phyloP scores from a whole-genome alignment of 1,284 basidiomycete genomes.

The Peniophora sp. region DNA sequence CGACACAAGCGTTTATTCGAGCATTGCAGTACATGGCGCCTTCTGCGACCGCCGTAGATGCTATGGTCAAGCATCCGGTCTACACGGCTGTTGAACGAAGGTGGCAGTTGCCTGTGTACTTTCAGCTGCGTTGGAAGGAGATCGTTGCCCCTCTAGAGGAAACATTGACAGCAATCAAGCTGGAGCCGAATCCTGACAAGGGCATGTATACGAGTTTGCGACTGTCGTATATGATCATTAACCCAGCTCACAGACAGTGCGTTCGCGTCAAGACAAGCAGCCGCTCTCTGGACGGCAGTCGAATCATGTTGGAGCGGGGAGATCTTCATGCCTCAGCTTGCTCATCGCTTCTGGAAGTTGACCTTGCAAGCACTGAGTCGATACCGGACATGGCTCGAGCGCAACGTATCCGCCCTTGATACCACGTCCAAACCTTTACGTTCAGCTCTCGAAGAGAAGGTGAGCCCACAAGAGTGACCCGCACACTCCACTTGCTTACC shows the following conservation, averaged over 20 bases:
- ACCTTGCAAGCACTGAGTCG: slow-evolving; percentile 81
- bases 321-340: slow-evolving; percentile 75
- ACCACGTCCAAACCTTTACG: slow-evolving; percentile 16
- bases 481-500: not conserved
- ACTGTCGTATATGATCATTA: not conserved
- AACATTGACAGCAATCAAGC: slow-evolving; percentile 35
- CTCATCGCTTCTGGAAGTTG: slow-evolving; percentile 81
- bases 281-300: slow-evolving; percentile 67
- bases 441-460: slow-evolving; percentile 25
- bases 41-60: slow-evolving; percentile 58
- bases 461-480: slow-evolving; percentile 9
- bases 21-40: slow-evolving; percentile 80
- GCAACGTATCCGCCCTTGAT: slow-evolving; percentile 33
- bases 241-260: slow-evolving; percentile 6
- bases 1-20: slow-evolving; percentile 80
- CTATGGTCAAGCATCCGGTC: slow-evolving; percentile 65
- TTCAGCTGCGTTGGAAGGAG: slow-evolving; percentile 97
- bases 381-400: slow-evolving; percentile 69
- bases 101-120: slow-evolving; percentile 97
- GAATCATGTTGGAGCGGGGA: slow-evolving; percentile 78
- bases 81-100: slow-evolving; percentile 73
- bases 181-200: slow-evolving; percentile 33
- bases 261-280: slow-evolving; percentile 58
- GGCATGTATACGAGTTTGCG: slow-evolving; percentile 20
- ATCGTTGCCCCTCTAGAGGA: slow-evolving; percentile 76